Percentiles rank a stretch among this genome's conserved stretches.
Conservation (phyloP, 1,284 basidiomycete genomes). For the Boletus sp. region DNA sequence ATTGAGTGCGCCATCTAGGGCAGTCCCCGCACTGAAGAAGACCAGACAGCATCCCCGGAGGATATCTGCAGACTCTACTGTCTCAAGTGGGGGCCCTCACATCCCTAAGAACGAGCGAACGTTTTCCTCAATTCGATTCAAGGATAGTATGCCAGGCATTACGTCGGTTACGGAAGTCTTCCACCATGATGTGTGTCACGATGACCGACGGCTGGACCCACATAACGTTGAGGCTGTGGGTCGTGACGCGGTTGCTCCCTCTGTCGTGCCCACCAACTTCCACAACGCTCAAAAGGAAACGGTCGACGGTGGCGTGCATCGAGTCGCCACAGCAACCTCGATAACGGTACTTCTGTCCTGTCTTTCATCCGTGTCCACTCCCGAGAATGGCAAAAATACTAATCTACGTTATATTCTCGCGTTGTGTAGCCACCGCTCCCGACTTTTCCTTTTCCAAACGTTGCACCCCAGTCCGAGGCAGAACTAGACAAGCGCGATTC, state of each 20-base stretch:
- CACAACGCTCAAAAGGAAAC: constrained; percentile 17
- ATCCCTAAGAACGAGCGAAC: constrained; percentile 21
- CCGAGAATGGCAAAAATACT: constrained; percentile 20
- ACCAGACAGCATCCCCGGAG: constrained; percentile 9
- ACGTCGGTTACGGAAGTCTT: constrained; percentile 26
- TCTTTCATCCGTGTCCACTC: constrained; percentile 13
- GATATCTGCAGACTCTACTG: constrained; percentile 22
- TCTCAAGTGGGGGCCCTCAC: constrained; percentile 21
- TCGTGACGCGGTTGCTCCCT: background rate
- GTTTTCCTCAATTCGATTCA: constrained; percentile 5
- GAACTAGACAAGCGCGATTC: constrained; percentile 8
- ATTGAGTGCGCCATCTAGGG: constrained; percentile 36
- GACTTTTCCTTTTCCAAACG: constrained; percentile 18
- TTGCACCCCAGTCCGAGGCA: constrained; percentile 7
- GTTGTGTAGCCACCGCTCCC: constrained; percentile 23
- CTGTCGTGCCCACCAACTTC: constrained; percentile 7
- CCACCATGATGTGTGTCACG: constrained; percentile 23
- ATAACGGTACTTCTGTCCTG: constrained; percentile 32
- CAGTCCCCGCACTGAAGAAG: constrained; percentile 21
- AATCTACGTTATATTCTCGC: constrained; percentile 10
- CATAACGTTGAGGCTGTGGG: constrained; percentile 14
- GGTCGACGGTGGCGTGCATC: constrained; percentile 25
- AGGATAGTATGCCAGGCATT: constrained; percentile 23
- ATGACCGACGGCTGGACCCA: constrained; percentile 9
- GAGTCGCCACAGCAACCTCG: constrained; percentile 32